Evolutionary conservation across 306 rosid species (phyloP).

Genomic region (Cercis canadensis): DNA sequence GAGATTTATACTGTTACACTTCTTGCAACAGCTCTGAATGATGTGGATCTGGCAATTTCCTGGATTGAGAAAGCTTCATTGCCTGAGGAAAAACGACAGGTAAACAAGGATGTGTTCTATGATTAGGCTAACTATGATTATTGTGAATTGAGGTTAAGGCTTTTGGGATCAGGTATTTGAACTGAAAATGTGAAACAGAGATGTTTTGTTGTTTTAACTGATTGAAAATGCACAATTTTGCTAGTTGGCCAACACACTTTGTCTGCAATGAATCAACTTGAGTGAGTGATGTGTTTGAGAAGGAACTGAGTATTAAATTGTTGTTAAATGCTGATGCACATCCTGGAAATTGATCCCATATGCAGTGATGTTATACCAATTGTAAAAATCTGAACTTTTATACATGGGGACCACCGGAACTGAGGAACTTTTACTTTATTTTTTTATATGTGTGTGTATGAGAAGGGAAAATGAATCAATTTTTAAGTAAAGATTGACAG

Average conservation of each 20-base stretch:
- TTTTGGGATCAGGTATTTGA: constrained; percentile 8
- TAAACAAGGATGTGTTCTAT: constrained; percentile 32
- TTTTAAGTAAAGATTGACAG: not conserved
- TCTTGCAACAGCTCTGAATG: constrained; percentile 51
- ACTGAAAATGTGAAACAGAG: constrained; percentile 11
- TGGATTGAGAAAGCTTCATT: constrained; percentile 82
- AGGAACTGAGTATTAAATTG: constrained; percentile 18
- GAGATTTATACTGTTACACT: constrained; percentile 64
- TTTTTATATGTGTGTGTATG: not conserved
- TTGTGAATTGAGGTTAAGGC: not conserved
- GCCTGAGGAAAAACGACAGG: constrained; percentile 77
- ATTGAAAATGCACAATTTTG: constrained; percentile 12
- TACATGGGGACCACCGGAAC: not conserved
- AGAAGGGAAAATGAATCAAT: not conserved
- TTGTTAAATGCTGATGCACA: not conserved
- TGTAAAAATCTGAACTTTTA: not conserved
- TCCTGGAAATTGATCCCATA: not conserved
- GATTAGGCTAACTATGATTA: not conserved
- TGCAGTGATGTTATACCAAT: constrained; percentile 1
- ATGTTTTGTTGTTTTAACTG: constrained; percentile 15
- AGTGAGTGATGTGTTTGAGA: not conserved
- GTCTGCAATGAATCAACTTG: not conserved
- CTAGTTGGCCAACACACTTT: not conserved
- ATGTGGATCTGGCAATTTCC: constrained; percentile 62
- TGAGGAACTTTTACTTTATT: not conserved